Evolutionary conservation across 139 green algal species (phyloP).

Genomic region (Nannochloris sp.): DNA sequence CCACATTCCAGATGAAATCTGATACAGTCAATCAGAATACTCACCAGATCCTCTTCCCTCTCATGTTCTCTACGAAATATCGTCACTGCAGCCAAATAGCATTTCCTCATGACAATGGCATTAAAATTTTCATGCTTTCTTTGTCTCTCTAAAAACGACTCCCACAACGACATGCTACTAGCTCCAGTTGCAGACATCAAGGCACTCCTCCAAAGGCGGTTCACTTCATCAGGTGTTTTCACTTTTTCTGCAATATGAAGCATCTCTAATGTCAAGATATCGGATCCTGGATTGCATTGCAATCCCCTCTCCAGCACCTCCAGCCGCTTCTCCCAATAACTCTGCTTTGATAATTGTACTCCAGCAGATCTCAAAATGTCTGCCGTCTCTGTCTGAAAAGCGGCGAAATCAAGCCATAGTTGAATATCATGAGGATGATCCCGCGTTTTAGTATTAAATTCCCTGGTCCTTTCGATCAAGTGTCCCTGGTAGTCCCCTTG

Average conservation of each 20-base stretch:
- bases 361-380: constrained; percentile 8
- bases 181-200: constrained; percentile 17
- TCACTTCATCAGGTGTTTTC: constrained; percentile 13
- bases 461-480: constrained; percentile 33
- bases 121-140: too few relatives aligned
- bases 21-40: too few relatives aligned
- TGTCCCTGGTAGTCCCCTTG: too few relatives aligned
- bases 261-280: constrained; percentile 58
- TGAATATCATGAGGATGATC: constrained; percentile 48
- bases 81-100: too few relatives aligned
- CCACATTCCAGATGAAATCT: too few relatives aligned
- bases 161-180: too few relatives aligned
- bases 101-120: too few relatives aligned
- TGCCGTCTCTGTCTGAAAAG: constrained; percentile 55
- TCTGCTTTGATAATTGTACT: constrained; percentile 23
- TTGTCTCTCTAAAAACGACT: too few relatives aligned
- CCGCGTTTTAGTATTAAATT: constrained; percentile 62
- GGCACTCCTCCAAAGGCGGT: constrained; percentile 35
- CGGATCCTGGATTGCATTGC: constrained; percentile 46
- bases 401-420: constrained; percentile 76
- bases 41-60: too few relatives aligned
- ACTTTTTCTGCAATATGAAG: constrained; percentile 30
- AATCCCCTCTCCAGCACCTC: constrained; percentile 58
- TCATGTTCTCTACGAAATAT: too few relatives aligned
- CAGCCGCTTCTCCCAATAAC: constrained; percentile 64